These are phyloP conservation scores for Hygrophila difformis DNA, from an alignment of 257 asterid species.

Conservation along the genomic window DNA sequence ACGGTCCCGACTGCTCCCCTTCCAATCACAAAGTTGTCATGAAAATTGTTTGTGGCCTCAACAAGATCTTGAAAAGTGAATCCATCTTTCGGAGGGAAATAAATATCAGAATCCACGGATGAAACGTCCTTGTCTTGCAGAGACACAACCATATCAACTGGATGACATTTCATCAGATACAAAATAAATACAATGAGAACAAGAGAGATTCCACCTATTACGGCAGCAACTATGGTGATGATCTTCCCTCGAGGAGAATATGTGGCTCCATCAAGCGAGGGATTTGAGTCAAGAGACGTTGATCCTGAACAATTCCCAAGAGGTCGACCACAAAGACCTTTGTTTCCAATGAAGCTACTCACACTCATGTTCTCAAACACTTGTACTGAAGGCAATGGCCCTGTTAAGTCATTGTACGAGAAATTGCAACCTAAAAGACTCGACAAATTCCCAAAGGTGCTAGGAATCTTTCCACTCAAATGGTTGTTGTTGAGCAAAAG, in stretches of 20 bases:
- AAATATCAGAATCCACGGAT: slow-evolving; percentile 55
- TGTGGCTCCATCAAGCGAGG: slow-evolving; percentile 6
- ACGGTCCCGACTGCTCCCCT: slow-evolving; percentile 89
- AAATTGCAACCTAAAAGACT: slow-evolving; percentile 84
- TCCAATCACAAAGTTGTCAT: slow-evolving; percentile 64
- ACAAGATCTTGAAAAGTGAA: slow-evolving; percentile 81
- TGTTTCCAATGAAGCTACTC: slow-evolving; percentile 70
- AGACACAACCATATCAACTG: slow-evolving; percentile 29
- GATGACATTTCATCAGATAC: slow-evolving; percentile 53
- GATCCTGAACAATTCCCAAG: slow-evolving; percentile 52
- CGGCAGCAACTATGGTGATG: slow-evolving; percentile 53
- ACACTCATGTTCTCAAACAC: slow-evolving; percentile 64
- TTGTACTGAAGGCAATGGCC: slow-evolving; percentile 64
- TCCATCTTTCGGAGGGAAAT: slow-evolving; percentile 88
- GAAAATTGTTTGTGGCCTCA: slow-evolving; percentile 79
- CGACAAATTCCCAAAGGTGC: slow-evolving; percentile 63
- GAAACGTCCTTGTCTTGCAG: slow-evolving; percentile 36
- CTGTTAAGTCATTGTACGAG: slow-evolving; percentile 65
- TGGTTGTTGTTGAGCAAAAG: slow-evolving; percentile 64
- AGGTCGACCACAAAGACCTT: slow-evolving; percentile 79
- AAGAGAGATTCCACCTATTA: slow-evolving; percentile 81
- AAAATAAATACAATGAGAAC: slow-evolving; percentile 51
- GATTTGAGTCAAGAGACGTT: slow-evolving; percentile 15
- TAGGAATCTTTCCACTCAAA: slow-evolving; percentile 71
- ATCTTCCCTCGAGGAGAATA: slow-evolving; percentile 46